phyloP scores from a whole-genome alignment of 2,329 filamentous ascomycete genomes.

The Bipolaris victoriae region DNA sequence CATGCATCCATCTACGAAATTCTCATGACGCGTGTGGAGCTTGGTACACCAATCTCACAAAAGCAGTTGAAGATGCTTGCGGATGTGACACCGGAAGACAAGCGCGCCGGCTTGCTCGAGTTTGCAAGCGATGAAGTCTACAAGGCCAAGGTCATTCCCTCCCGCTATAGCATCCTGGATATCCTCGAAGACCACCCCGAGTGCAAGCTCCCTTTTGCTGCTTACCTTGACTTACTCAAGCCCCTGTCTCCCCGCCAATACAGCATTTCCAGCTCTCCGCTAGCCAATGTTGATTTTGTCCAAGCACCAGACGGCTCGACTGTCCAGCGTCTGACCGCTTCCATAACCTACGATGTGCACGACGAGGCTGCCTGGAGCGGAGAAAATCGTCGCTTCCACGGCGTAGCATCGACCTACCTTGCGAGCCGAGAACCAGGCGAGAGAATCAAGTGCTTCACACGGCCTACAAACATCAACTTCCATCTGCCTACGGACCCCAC shows the following conservation, averaged over 20 bases:
- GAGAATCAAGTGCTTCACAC: constrained; percentile 13
- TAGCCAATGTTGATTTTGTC: constrained; percentile 53
- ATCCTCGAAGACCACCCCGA: constrained; percentile 9
- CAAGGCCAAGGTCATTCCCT: constrained; percentile 9
- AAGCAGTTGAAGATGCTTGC: constrained; percentile 10
- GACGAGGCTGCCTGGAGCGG: constrained; percentile 14
- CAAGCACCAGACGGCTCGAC: constrained; percentile 2
- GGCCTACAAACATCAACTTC: constrained; percentile 15
- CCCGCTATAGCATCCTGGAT: constrained; percentile 11
- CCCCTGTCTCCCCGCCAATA: constrained; percentile 14
- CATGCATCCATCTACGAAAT: constrained; percentile 7
- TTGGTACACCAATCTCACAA: constrained; percentile 14
- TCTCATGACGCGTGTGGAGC: constrained; percentile 14
- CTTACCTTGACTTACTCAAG: constrained; percentile 11
- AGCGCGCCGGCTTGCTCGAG: constrained; percentile 2
- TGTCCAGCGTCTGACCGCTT: constrained; percentile 3
- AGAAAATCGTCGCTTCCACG: constrained; percentile 8
- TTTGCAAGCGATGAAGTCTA: constrained; percentile 9
- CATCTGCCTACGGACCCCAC: constrained; percentile 36
- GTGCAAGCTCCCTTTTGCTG: constrained; percentile 7
- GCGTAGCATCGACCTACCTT: constrained; percentile 12
- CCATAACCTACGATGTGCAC: constrained; percentile 12
- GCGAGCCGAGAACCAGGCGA: constrained; percentile 10
- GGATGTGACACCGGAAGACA: constrained; percentile 6
- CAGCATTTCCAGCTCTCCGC: constrained; percentile 71